These are phyloP conservation scores for Kazachstania sp. DNA, from an alignment of 1,139 yeast genomes.

Conservation along the genomic window DNA sequence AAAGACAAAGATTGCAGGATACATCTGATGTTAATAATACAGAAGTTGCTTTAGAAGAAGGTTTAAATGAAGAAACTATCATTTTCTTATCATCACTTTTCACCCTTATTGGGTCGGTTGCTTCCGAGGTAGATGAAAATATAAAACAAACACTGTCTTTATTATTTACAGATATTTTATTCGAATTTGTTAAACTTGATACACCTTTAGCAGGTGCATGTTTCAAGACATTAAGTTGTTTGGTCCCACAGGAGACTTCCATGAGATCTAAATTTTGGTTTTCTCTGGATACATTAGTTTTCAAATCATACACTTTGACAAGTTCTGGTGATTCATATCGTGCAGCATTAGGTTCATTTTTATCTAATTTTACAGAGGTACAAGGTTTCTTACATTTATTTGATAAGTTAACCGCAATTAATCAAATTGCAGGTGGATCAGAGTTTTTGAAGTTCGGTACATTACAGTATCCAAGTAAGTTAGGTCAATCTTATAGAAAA, in stretches of 20 bases:
- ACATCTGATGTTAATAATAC: constrained; percentile 19
- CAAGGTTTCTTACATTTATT: constrained; percentile 50
- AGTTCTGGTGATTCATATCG: constrained; percentile 19
- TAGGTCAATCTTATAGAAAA: constrained; percentile 56
- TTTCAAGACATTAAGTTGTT: constrained; percentile 43
- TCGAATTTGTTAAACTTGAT: constrained; percentile 41
- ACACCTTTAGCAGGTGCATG: constrained; percentile 50
- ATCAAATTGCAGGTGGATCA: constrained; percentile 33
- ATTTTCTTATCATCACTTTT: constrained; percentile 68
- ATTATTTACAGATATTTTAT: constrained; percentile 32
- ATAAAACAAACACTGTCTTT: constrained; percentile 18
- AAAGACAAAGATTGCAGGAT: constrained; percentile 30
- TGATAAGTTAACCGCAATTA: constrained; percentile 28
- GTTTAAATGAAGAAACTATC: constrained; percentile 74
- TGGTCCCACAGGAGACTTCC: constrained; percentile 39
- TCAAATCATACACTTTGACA: constrained; percentile 30
- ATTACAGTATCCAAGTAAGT: constrained; percentile 50
- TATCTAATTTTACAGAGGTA: constrained; percentile 45
- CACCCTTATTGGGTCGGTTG: constrained; percentile 44
- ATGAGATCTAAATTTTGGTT: constrained; percentile 58
- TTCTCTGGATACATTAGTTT: constrained; percentile 66
- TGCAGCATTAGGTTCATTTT: constrained; percentile 18
- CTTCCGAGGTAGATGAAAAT: constrained; percentile 33
- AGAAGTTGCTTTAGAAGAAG: constrained; percentile 35
- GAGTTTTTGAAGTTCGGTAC: constrained; percentile 31